Percentiles rank a stretch among this genome's conserved stretches.
Evolutionary conservation across 2,329 filamentous ascomycete genomes (phyloP).

Genomic region (Colletotrichum orchidophilum): DNA sequence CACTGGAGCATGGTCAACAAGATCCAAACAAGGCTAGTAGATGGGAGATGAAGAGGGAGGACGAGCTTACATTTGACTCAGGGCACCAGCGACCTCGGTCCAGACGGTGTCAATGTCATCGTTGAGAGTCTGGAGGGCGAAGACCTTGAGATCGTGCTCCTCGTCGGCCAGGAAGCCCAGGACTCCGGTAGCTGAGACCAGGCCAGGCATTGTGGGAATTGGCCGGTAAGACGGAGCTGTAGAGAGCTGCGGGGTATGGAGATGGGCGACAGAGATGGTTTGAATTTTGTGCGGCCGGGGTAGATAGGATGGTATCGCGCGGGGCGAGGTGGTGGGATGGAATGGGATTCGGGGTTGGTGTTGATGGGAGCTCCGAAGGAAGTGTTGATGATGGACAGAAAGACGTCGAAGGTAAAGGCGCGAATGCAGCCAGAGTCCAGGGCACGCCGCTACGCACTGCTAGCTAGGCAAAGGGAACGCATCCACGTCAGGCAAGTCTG

Average conservation of each 20-base stretch:
- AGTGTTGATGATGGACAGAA: constrained; percentile 31
- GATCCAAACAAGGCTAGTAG: constrained; percentile 23
- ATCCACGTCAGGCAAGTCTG: constrained; percentile 56
- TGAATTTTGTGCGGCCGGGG: background rate
- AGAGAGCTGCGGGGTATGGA: constrained; percentile 9
- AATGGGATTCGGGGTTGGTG: constrained; percentile 2
- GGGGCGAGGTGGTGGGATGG: background rate
- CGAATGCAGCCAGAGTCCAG: constrained; percentile 18
- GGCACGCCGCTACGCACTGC: background rate
- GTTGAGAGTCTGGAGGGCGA: constrained; percentile 94
- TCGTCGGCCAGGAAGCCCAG: constrained; percentile 96
- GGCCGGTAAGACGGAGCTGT: constrained; percentile 31
- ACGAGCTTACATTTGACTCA: constrained; percentile 84
- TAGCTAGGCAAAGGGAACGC: background rate
- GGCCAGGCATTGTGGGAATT: constrained; percentile 77
- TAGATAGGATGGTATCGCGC: background rate
- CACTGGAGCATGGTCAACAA: constrained; percentile 62
- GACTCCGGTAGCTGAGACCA: constrained; percentile 93
- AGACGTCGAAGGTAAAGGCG: constrained; percentile 28
- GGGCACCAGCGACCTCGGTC: constrained; percentile 93
- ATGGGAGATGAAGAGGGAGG: background rate
- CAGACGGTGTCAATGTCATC: constrained; percentile 96
- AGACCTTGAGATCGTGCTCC: constrained; percentile 92
- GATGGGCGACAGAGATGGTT: background rate
- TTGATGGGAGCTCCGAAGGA: constrained; percentile 21